Percentiles rank a stretch among this genome's conserved stretches.
phyloP scores from a whole-genome alignment of 1,284 basidiomycete genomes.

The Athelia sp. region DNA sequence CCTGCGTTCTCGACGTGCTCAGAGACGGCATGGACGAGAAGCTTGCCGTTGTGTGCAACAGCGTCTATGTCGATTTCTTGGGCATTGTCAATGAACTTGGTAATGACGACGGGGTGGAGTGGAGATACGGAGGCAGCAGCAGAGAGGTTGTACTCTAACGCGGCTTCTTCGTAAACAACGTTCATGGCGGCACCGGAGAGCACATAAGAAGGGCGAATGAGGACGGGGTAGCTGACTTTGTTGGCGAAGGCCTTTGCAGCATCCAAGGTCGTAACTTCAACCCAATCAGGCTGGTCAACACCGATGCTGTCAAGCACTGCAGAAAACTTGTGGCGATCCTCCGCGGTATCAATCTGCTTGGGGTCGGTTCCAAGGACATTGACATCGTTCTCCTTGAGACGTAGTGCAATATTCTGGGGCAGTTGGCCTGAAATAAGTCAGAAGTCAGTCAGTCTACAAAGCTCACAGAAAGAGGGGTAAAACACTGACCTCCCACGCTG shows the following conservation, averaged over 20 bases:
- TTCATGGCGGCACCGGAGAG: conserved; percentile 99
- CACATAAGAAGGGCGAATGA: conserved; percentile 96
- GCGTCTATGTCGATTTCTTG: conserved; percentile 99
- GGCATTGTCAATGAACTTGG: conserved; percentile 97
- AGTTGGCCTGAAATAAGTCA: conserved; percentile 67
- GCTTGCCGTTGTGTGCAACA: conserved; percentile 89
- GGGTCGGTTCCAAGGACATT: conserved; percentile 97
- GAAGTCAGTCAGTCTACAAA: conserved; percentile 4
- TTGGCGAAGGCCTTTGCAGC: conserved; percentile 91
- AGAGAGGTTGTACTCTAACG: conserved; percentile 89
- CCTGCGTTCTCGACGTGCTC: conserved; percentile 99
- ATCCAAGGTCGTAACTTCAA: conserved; percentile 84
- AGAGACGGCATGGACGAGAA: conserved; percentile 95
- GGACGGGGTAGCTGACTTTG: conserved; percentile 87
- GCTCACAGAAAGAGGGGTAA: conserved; percentile 3
- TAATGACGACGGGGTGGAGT: conserved; percentile 95
- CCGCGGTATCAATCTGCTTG: conserved; percentile 92
- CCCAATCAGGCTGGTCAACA: conserved; percentile 97
- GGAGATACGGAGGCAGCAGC: conserved; percentile 95
- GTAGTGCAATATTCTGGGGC: conserved; percentile 97
- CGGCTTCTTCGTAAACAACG: conserved; percentile 90
- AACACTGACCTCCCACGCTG: conserved; percentile 82
- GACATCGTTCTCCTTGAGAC: conserved; percentile 87
- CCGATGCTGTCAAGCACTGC: conserved; percentile 91
- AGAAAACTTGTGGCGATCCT: conserved; percentile 99